These are phyloP conservation scores for Botrytis elliptica DNA, from an alignment of 2,329 filamentous ascomycete genomes.

Conservation along the genomic window DNA sequence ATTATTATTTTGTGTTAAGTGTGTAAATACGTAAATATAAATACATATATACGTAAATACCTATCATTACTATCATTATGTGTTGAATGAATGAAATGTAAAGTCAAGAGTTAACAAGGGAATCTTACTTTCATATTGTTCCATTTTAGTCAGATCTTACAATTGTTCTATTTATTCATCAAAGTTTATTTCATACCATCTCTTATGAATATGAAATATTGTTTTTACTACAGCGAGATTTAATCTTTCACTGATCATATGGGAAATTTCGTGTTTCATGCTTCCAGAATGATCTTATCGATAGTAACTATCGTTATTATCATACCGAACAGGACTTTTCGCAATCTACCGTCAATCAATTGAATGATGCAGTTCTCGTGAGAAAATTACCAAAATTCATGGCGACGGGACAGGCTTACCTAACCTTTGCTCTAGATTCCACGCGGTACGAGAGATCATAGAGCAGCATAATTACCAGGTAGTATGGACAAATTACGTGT, in stretches of 20 bases:
- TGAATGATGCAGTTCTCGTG: background rate
- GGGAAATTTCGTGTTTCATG: background rate
- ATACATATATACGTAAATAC: no score
- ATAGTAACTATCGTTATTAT: background rate
- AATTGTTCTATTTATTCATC: slow-evolving; percentile 1
- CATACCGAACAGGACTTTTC: background rate
- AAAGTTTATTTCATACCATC: background rate
- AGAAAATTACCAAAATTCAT: background rate
- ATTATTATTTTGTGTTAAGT: background rate
- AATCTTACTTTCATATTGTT: background rate
- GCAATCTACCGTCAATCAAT: slow-evolving; percentile 4
- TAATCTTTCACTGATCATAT: background rate
- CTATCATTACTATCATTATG: no score
- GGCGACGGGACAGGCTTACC: background rate
- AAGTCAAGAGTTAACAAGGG: background rate
- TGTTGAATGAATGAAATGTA: background rate
- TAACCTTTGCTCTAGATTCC: background rate
- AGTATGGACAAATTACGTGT: background rate
- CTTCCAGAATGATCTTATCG: background rate
- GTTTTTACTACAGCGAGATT: background rate
- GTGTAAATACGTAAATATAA: no score
- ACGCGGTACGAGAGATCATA: background rate
- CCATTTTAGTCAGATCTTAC: slow-evolving; percentile 8
- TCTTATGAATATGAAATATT: background rate
- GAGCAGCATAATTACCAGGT: background rate